Conservation (phyloP, 2,329 filamentous ascomycete genomes). For the Setomelanomma holmii region DNA sequence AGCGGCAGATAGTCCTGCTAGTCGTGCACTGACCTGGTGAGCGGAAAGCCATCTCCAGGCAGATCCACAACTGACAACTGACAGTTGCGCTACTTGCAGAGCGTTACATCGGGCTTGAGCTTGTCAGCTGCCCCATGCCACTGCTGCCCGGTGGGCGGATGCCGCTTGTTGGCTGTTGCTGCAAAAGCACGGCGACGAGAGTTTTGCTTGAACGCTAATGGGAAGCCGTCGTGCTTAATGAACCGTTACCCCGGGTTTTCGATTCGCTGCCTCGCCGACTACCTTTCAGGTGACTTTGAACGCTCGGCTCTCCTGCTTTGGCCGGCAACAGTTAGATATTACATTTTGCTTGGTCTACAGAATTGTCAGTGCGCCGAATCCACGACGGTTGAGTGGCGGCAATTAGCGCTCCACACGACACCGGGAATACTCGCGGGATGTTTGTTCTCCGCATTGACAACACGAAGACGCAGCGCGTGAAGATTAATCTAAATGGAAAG, state of each 20-base stretch:
- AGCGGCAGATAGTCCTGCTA: slow-evolving; percentile 14
- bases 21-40: slow-evolving; percentile 15
- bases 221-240: slow-evolving; percentile 12
- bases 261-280: slow-evolving; percentile 27
- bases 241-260: slow-evolving; percentile 20
- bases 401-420: slow-evolving; percentile 3
- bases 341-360: not conserved
- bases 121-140: slow-evolving; percentile 10
- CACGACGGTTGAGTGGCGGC: not conserved
- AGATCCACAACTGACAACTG: slow-evolving; percentile 13
- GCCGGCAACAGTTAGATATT: not conserved
- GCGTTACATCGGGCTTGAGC: slow-evolving; percentile 25
- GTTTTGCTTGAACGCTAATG: slow-evolving; percentile 11
- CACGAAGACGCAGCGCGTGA: not conserved
- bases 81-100: slow-evolving; percentile 23
- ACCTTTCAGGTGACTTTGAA: slow-evolving; percentile 5
- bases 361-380: slow-evolving; percentile 1
- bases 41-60: slow-evolving; percentile 14
- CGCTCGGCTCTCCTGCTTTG: slow-evolving; percentile 7
- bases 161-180: slow-evolving; percentile 18
- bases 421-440: slow-evolving; percentile 9
- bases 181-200: slow-evolving; percentile 21
- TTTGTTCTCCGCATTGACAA: slow-evolving; percentile 4
- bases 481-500: slow-evolving; percentile 1
- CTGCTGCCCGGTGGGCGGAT: slow-evolving; percentile 4